Evolutionary conservation across 331 rosid genomes (phyloP).

Genomic region (Rhamnella rubrinervis): DNA sequence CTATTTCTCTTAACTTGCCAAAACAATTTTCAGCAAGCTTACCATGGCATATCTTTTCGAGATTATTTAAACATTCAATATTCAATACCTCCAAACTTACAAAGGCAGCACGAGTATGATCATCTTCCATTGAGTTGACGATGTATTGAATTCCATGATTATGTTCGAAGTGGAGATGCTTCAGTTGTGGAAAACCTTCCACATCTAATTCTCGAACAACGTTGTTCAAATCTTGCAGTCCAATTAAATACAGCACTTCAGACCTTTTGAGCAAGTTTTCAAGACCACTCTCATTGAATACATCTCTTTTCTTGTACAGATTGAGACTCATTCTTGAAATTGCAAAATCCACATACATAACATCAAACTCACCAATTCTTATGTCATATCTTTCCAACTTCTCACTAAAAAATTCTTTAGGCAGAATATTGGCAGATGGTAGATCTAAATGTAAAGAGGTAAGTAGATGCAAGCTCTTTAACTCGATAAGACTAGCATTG

Average conservation of each 20-base stretch:
- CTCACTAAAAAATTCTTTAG: conserved; percentile 24
- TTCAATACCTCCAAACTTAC: conserved; percentile 15
- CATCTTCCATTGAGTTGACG: neutral
- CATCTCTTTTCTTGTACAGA: too few relatives aligned
- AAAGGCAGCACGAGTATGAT: conserved; percentile 13
- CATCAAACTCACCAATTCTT: too few relatives aligned
- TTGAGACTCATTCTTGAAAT: too few relatives aligned
- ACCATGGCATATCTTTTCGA: conserved; percentile 17
- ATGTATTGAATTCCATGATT: neutral
- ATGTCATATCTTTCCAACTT: conserved; percentile 15
- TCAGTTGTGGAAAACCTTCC: neutral
- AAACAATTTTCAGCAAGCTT: conserved; percentile 5
- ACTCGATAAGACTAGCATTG: conserved; percentile 32
- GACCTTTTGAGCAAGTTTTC: neutral
- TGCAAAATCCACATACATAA: too few relatives aligned
- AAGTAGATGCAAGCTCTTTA: conserved; percentile 25
- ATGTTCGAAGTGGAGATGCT: neutral
- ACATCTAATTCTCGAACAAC: neutral
- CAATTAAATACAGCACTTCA: neutral
- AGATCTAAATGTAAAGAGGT: conserved; percentile 28
- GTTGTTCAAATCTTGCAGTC: neutral
- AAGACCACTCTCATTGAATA: neutral
- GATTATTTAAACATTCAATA: neutral
- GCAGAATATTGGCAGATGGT: conserved; percentile 24
- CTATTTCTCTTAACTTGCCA: conserved; percentile 13